Conservation (phyloP, 805 yeast genomes). For the Ogataea trehalophila region DNA sequence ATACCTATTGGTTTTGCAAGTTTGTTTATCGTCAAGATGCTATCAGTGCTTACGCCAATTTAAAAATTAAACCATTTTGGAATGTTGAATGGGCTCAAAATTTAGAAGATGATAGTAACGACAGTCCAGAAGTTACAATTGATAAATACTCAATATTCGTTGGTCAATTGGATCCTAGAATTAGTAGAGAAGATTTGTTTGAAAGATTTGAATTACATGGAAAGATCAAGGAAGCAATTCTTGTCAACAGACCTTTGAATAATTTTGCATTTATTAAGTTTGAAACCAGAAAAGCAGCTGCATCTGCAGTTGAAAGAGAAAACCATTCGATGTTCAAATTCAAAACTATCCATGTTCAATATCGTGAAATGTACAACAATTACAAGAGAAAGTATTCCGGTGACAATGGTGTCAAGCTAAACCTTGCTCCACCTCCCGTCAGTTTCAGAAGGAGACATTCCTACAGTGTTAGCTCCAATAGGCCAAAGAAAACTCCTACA, state of each 20-base stretch:
- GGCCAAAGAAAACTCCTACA: conserved; percentile 11
- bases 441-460: conserved; percentile 46
- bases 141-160: conserved; percentile 75
- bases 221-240: conserved; percentile 47
- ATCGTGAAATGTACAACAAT: conserved; percentile 53
- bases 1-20: conserved; percentile 60
- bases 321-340: conserved; percentile 73
- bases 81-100: conserved; percentile 85
- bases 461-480: conserved; percentile 6
- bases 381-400: conserved; percentile 27
- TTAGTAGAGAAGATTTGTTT: conserved; percentile 49
- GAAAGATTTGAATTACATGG: conserved; percentile 70
- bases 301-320: conserved; percentile 80
- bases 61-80: conserved; percentile 51
- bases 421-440: conserved; percentile 79
- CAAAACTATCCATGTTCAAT: conserved; percentile 81
- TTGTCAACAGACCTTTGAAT: conserved; percentile 47
- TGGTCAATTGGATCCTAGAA: conserved; percentile 59
- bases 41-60: conserved; percentile 71
- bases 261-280: conserved; percentile 73
- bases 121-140: conserved; percentile 39
- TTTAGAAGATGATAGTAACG: conserved; percentile 45
- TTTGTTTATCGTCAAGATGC: conserved; percentile 85
- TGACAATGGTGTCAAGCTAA: conserved; percentile 24
- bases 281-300: conserved; percentile 66